Base-by-base conservation (phyloP, 352 stramenopile species). In the Globisporangium echinulatum region DNA sequence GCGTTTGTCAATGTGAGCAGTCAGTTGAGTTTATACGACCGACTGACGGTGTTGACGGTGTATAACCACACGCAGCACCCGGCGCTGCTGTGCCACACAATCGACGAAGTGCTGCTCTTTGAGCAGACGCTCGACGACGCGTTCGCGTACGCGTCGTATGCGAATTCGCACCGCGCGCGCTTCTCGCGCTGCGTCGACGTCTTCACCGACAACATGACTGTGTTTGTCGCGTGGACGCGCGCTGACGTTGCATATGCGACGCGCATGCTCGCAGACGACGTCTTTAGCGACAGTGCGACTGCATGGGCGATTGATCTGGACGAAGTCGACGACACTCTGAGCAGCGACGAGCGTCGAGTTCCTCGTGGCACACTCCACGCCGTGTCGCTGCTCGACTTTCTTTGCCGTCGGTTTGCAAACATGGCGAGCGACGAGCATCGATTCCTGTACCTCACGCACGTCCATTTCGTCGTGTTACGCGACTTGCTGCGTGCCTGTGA, bases 401-500 rank as follows among this genome's bases (percentile, higher is more conserved):
- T 92, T 6, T 89, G 72, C 17, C 75, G 73, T 4, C 79, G 82
- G 9, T 88, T 92, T 42, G 67, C 67, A 11, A 66, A 75, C 36
- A 88, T 92, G 66, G 72, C 69, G 38, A 82, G 69, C 7, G 77
- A 88, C 19, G 70, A 87, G 51, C 78, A 89, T 52, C 69, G 80
- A 3, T 90, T 88, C 49, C n/a, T 92, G 59, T 92, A 92, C 62
- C 69, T 92, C 8, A 76, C 79, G 39, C 80, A 92, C 52, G 82
- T 92, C 47, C 71, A 86, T 37, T 63, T 85, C 15, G 66, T 68
- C 33, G 61, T 92, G 52, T 63, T 92, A 6, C 44, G 64, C 10
- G 56, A 64, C 3, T 68, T 78, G 37, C 49, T 67, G 17, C 56
- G 49, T 0, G 50, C 58, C 14, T 75, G 69, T 39, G 38, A 54